Conservation (phyloP, 164 flowering plant genomes). For the Annona cherimola region DNA sequence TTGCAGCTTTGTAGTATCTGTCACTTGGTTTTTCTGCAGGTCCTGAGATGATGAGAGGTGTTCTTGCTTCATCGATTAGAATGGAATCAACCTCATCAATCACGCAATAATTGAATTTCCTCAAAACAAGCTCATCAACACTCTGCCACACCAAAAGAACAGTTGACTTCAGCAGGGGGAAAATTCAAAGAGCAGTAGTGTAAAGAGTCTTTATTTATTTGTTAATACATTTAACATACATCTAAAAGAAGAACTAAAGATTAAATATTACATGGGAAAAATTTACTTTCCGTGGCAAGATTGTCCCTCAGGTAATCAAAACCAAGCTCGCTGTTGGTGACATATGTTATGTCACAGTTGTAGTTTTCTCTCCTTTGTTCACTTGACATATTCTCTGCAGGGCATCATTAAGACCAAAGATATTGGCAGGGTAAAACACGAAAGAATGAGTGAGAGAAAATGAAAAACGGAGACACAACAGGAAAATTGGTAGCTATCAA, state of each 20-base stretch:
- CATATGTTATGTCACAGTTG: conserved; percentile 91
- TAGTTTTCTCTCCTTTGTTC: conserved; percentile 93
- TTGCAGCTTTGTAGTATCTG: conserved; percentile 90
- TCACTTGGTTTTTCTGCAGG: conserved; percentile 98
- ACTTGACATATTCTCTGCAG: conserved; percentile 95
- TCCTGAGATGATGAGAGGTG: conserved; percentile 97
- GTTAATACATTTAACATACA: neutral
- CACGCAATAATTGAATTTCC: conserved; percentile 80
- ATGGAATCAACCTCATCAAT: conserved; percentile 99
- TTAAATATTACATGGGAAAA: neutral
- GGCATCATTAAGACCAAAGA: conserved; percentile 1
- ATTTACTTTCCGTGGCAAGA: conserved; percentile 98
- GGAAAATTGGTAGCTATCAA: neutral
- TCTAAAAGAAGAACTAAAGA: neutral
- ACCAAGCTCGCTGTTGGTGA: conserved; percentile 98
- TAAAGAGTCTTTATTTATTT: neutral
- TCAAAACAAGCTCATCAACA: conserved; percentile 91
- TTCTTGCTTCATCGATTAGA: conserved; percentile 99
- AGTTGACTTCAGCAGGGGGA: conserved; percentile 8
- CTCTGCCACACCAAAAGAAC: conserved; percentile 49
- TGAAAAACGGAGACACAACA: neutral
- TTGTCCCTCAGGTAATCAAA: conserved; percentile 98
- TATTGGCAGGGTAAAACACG: neutral
- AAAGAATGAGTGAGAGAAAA: neutral
- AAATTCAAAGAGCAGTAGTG: conserved; percentile 2